phyloP scores from a whole-genome alignment of 1,284 basidiomycete genomes.

The Paramarasmius palmivorus region DNA sequence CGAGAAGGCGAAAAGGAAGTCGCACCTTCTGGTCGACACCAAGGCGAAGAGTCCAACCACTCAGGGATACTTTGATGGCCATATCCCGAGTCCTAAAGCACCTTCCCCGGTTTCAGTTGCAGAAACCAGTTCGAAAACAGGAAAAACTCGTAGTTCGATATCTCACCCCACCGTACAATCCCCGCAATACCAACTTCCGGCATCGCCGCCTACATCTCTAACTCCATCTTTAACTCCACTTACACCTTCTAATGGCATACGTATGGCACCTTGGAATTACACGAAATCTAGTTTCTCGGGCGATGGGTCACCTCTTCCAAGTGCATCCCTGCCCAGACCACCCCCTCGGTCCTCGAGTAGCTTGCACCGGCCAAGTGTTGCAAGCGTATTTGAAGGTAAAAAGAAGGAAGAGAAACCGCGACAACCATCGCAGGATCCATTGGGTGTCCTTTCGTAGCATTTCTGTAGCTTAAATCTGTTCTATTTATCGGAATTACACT shows the following conservation, averaged over 20 bases:
- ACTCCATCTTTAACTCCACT: constrained; percentile 12
- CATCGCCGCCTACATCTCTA: constrained; percentile 9
- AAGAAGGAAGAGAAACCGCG: constrained; percentile 22
- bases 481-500: constrained; percentile 8
- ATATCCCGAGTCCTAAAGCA: constrained; percentile 17
- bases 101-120: constrained; percentile 19
- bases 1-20: constrained; percentile 33
- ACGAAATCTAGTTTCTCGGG: constrained; percentile 52
- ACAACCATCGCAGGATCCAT: constrained; percentile 49
- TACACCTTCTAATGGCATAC: constrained; percentile 16
- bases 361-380: constrained; percentile 24
- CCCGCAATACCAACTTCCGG: neutral
- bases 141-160: neutral
- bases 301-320: constrained; percentile 30
- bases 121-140: constrained; percentile 15
- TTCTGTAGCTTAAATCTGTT: constrained; percentile 9
- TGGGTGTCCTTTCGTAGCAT: constrained; percentile 50
- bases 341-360: constrained; percentile 48
- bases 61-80: constrained; percentile 8
- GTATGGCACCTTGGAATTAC: constrained; percentile 51
- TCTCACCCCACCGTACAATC: neutral
- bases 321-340: constrained; percentile 37
- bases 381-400: constrained; percentile 16
- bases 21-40: constrained; percentile 19
- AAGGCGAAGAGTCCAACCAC: constrained; percentile 11